Evolutionary conservation across 2,329 filamentous ascomycete genomes (phyloP).

Genomic region (Fusarium tupiense): DNA sequence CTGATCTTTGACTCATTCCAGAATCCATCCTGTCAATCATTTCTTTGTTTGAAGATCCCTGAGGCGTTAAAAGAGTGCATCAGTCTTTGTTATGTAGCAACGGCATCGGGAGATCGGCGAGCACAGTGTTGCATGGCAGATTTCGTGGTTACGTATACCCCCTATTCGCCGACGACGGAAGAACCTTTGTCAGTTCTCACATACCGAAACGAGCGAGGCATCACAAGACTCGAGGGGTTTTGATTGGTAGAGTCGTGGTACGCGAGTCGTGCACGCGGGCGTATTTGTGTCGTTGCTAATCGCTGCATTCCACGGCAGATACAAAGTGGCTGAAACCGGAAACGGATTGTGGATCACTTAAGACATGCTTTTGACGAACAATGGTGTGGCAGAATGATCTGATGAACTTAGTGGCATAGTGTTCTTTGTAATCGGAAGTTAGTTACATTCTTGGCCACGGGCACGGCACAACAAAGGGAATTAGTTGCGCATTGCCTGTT

Average conservation of each 20-base stretch:
- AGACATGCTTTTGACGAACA: neutral
- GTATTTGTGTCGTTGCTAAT: neutral
- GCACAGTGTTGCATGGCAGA: too few relatives aligned
- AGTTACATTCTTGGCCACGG: neutral
- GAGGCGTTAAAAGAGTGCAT: neutral
- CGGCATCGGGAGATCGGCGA: neutral
- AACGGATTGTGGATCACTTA: neutral
- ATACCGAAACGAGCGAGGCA: neutral
- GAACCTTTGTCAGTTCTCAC: neutral
- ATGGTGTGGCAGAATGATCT: neutral
- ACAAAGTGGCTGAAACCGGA: neutral
- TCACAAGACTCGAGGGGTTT: fast-evolving
- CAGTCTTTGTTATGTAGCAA: neutral
- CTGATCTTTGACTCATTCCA: neutral
- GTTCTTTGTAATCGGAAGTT: fast-evolving
- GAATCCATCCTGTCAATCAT: neutral
- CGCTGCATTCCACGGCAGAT: neutral
- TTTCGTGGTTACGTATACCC: neutral
- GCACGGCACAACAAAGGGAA: neutral
- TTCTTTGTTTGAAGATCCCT: neutral
- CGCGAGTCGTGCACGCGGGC: neutral
- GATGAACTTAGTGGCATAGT: fast-evolving
- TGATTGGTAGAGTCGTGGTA: neutral
- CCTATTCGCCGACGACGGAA: neutral
- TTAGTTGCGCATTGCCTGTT: fast-evolving